Conservation (phyloP, 192 early-diverging fungal species). For the Dissophora ornata region DNA sequence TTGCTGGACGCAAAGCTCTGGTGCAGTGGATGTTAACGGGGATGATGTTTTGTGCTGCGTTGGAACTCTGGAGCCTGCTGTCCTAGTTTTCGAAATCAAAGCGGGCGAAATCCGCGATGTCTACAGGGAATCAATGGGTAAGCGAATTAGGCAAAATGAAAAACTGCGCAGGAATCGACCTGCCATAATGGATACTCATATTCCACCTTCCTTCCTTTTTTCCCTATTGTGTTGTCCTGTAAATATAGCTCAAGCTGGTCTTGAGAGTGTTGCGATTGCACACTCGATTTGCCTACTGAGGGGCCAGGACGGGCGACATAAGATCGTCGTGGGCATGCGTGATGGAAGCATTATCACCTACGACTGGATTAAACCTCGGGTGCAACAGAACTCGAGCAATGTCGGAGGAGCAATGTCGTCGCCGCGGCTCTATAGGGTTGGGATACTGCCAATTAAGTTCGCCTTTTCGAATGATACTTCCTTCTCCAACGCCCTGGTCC, state of each 20-base stretch:
- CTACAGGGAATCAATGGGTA: conserved; percentile 31
- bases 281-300: conserved; percentile 28
- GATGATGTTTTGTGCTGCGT: conserved; percentile 16
- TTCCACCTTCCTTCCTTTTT: no score
- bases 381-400: neutral
- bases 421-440: conserved; percentile 31
- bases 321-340: conserved; percentile 34
- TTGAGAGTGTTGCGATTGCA: conserved; percentile 24
- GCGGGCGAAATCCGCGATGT: conserved; percentile 4
- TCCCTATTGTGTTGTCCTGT: no score
- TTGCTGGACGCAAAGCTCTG: conserved; percentile 17
- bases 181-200: no score
- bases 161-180: no score
- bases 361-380: conserved; percentile 7
- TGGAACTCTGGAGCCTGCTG: conserved; percentile 35
- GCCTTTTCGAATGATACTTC: neutral
- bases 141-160: no score
- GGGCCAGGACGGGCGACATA: neutral
- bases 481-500: conserved; percentile 4
- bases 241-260: conserved; percentile 23
- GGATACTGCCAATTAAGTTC: conserved; percentile 31
- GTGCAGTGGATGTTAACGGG: no score
- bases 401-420: neutral
- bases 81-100: conserved; percentile 19
- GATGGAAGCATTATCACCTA: conserved; percentile 36